Percentiles rank a stretch among this genome's conserved stretches.
Evolutionary conservation across 2,329 filamentous ascomycete genomes (phyloP).

Genomic region (Botrytis elliptica): DNA sequence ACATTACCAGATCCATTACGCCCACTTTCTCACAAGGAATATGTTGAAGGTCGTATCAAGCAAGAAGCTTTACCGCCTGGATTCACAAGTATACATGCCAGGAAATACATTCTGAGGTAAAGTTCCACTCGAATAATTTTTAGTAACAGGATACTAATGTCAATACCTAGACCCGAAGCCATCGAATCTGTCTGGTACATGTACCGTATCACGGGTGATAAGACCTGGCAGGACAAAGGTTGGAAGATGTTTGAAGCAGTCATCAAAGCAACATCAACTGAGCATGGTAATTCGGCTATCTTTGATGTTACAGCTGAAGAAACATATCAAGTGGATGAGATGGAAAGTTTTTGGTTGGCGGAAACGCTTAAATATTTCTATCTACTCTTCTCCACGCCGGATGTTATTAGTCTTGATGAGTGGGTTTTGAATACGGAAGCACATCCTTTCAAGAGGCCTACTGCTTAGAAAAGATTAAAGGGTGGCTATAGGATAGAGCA

Average conservation of each 20-base stretch:
- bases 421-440: constrained; percentile 57
- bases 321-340: constrained; percentile 54
- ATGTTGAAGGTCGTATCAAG: constrained; percentile 47
- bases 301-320: constrained; percentile 55
- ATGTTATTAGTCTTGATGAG: constrained; percentile 61
- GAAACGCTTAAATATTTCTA: constrained; percentile 95
- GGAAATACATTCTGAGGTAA: constrained; percentile 62
- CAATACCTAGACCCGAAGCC: constrained; percentile 54
- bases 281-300: constrained; percentile 69
- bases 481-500: not conserved
- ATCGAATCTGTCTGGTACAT: constrained; percentile 89
- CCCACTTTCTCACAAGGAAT: constrained; percentile 53
- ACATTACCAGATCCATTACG: constrained; percentile 28
- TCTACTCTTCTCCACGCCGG: constrained; percentile 70
- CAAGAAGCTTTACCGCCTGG: constrained; percentile 50
- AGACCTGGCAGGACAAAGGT: constrained; percentile 72
- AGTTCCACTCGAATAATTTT: constrained; percentile 26
- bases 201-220: constrained; percentile 83
- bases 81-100: constrained; percentile 47
- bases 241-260: constrained; percentile 84
- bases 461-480: not conserved
- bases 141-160: constrained; percentile 13
- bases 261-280: constrained; percentile 62
- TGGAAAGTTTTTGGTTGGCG: constrained; percentile 89
- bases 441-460: constrained; percentile 39